Percentiles rank a stretch among this genome's conserved stretches.
phyloP scores from a whole-genome alignment of 2,329 filamentous ascomycete species.

The Dothiorella sarmentorum region DNA sequence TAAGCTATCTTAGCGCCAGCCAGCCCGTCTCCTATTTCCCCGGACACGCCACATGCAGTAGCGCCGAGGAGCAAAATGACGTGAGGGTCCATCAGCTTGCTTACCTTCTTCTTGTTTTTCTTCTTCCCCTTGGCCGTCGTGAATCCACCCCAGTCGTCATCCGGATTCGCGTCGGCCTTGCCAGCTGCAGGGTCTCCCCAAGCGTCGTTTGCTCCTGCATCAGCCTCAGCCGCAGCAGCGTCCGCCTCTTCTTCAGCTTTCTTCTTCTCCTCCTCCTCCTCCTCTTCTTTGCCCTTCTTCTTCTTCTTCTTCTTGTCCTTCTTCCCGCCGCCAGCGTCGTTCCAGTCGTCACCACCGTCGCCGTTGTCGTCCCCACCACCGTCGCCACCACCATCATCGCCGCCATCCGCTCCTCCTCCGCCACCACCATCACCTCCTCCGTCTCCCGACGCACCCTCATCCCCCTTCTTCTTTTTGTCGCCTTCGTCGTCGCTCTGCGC shows the following conservation, averaged over 20 bases:
- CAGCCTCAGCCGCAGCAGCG: constrained; percentile 28
- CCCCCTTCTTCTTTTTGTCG: constrained; percentile 47
- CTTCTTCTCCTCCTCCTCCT: constrained; percentile 37
- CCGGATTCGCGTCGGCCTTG: constrained; percentile 27
- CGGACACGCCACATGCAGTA: background rate
- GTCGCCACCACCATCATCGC: constrained; percentile 25
- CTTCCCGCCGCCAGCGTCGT: constrained; percentile 32
- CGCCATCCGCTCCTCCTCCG: constrained; percentile 27
- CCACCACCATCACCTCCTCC: constrained; percentile 35
- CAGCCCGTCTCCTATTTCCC: constrained; percentile 1
- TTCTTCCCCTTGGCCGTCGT: constrained; percentile 45
- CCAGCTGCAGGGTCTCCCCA: constrained; percentile 9
- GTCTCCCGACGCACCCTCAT: constrained; percentile 27
- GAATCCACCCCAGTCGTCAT: constrained; percentile 48
- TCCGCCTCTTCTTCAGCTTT: constrained; percentile 35
- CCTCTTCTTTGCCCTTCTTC: constrained; percentile 27
- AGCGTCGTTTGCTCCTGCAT: constrained; percentile 24
- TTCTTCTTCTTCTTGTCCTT: constrained; percentile 41
- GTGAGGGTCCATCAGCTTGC: constrained; percentile 16
- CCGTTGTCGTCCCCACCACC: constrained; percentile 34
- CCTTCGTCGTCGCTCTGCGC: constrained; percentile 47
- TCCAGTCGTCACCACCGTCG: constrained; percentile 32
- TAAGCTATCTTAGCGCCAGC: constrained; percentile 13
- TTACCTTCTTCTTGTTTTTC: constrained; percentile 54
- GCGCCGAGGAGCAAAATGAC: background rate